Conservation (phyloP, 345 rosid species). For the Pelargonium nanum region DNA sequence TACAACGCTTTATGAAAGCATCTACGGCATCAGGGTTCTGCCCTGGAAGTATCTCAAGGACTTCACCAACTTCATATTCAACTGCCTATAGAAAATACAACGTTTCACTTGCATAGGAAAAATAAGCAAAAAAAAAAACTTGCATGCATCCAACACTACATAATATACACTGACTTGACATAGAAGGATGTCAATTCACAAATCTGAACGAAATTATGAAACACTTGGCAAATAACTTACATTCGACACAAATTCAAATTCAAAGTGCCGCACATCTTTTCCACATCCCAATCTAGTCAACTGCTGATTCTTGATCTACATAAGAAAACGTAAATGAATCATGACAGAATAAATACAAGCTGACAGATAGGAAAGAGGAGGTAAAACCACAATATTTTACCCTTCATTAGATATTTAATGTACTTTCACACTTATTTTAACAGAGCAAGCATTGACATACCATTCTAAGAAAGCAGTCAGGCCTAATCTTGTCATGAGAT, state of each 20-base stretch:
- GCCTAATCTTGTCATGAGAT: slow-evolving; percentile 37
- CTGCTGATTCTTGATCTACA: slow-evolving; percentile 47
- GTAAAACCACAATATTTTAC: no score
- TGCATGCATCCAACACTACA: not conserved
- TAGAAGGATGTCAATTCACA: not conserved
- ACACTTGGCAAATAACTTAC: slow-evolving; percentile 35
- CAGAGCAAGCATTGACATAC: slow-evolving; percentile 21
- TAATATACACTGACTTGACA: not conserved
- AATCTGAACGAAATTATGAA: not conserved
- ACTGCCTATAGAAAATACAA: slow-evolving; percentile 31
- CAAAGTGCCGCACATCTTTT: slow-evolving; percentile 88
- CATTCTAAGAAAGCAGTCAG: slow-evolving; percentile 83
- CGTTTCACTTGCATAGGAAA: slow-evolving; percentile 2
- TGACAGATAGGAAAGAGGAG: no score
- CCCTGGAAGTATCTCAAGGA: slow-evolving; percentile 76
- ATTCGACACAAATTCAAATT: slow-evolving; percentile 61
- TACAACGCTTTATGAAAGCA: slow-evolving; percentile 59
- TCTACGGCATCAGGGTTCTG: slow-evolving; percentile 55
- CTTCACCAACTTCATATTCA: slow-evolving; percentile 70
- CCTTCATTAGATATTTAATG: not conserved
- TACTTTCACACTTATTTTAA: not conserved
- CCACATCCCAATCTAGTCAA: slow-evolving; percentile 49
- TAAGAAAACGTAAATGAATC: not conserved
- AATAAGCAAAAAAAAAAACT: not conserved
- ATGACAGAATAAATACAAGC: not conserved